Evolutionary conservation across 192 early-diverging fungal genomes (phyloP).

Genomic region (Podila epicladia): DNA sequence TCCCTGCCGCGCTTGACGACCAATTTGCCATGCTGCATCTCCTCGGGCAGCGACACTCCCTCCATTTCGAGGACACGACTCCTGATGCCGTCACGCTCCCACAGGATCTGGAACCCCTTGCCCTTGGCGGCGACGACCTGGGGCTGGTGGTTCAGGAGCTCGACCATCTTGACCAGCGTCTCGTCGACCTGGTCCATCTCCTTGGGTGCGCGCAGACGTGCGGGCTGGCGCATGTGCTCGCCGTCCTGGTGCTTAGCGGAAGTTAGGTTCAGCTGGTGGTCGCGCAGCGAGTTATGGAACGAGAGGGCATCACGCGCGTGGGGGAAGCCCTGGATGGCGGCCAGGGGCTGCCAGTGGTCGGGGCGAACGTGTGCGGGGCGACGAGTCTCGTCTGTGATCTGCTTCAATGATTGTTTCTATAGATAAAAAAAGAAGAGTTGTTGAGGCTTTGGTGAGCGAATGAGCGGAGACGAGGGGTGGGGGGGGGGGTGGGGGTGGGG

Average conservation of each 20-base stretch:
- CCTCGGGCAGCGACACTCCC: slow-evolving; percentile 32
- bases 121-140: slow-evolving; percentile 24
- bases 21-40: slow-evolving; percentile 56
- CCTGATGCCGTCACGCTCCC: slow-evolving; percentile 58
- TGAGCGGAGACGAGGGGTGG: not conserved
- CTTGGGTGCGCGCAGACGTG: slow-evolving; percentile 53
- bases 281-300: slow-evolving; percentile 57
- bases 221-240: slow-evolving; percentile 50
- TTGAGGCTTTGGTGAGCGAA: not conserved
- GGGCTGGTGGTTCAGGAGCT: slow-evolving; percentile 50
- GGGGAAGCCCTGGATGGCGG: slow-evolving; percentile 56
- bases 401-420: slow-evolving; percentile 53
- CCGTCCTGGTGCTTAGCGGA: slow-evolving; percentile 22
- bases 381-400: slow-evolving; percentile 48
- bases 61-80: slow-evolving; percentile 44
- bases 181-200: slow-evolving; percentile 58
- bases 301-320: slow-evolving; percentile 51
- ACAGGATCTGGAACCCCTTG: slow-evolving; percentile 51
- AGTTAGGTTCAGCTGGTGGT: slow-evolving; percentile 54
- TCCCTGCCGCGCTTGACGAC: slow-evolving; percentile 45
- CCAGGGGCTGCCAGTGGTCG: slow-evolving; percentile 63
- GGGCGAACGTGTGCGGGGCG: slow-evolving; percentile 58
- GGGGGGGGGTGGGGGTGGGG: too few relatives aligned
- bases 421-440: slow-evolving; percentile 5
- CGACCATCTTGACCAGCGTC: slow-evolving; percentile 55